Evolutionary conservation across 495 filamentous ascomycete genomes (phyloP).

Genomic region (Neurospora africana): DNA sequence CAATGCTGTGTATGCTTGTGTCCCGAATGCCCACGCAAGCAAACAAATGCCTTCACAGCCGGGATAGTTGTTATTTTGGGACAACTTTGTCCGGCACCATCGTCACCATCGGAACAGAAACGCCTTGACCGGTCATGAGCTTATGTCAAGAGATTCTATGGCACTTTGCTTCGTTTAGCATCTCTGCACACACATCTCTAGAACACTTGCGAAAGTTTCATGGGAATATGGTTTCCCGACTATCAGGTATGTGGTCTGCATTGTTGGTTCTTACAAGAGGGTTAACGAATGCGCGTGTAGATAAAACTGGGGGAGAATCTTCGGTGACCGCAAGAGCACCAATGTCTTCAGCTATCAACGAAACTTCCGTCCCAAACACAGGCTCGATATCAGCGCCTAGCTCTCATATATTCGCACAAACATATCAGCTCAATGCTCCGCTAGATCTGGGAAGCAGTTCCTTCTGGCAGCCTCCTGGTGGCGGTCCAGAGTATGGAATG

Average conservation of each 20-base stretch:
- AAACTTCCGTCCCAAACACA: not conserved
- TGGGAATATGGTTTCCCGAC: slow-evolving; percentile 9
- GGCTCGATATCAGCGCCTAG: not conserved
- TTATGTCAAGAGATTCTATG: slow-evolving; percentile 9
- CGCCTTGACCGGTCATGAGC: slow-evolving; percentile 9
- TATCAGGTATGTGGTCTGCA: not conserved
- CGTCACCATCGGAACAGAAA: slow-evolving; percentile 1
- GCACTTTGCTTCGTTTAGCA: slow-evolving; percentile 14
- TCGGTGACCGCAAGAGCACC: not conserved
- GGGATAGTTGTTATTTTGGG: slow-evolving; percentile 28
- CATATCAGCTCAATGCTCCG: not conserved
- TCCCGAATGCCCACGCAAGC: not conserved
- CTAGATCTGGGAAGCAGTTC: slow-evolving; percentile 3
- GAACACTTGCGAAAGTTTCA: slow-evolving; percentile 10
- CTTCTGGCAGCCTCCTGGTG: slow-evolving; percentile 9
- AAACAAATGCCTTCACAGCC: slow-evolving; percentile 32
- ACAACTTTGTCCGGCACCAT: slow-evolving; percentile 3
- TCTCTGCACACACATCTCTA: slow-evolving; percentile 11
- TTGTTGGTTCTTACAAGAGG: not conserved
- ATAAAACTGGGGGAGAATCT: not conserved
- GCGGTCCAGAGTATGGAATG: slow-evolving; percentile 1
- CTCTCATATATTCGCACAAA: not conserved
- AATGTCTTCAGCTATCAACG: not conserved
- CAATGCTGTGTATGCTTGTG: not conserved
- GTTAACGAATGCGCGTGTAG: not conserved